A percentile compares a stretch with the other conserved stretches of the same genome.
phyloP scores from a whole-genome alignment of 345 rosid genomes.

The Brassica cretica region DNA sequence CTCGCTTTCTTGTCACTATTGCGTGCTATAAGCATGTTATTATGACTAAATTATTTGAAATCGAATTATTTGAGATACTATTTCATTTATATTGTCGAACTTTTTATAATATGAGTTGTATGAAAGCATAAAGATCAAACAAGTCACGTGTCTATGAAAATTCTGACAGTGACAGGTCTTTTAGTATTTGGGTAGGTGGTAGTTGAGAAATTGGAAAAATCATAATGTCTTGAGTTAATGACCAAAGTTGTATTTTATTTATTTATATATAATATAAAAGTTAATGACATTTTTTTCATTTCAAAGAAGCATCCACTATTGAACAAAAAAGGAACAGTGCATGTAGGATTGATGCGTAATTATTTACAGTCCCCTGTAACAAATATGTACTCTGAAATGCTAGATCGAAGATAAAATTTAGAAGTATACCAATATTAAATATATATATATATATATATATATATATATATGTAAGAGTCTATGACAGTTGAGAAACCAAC shows the following conservation, averaged over 20 bases:
- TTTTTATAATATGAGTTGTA: conserved; percentile 4
- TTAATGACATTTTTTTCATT: not conserved
- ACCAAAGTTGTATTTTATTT: not conserved
- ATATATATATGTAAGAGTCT: not conserved
- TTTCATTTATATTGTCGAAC: not conserved
- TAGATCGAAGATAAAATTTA: not conserved
- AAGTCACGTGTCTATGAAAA: conserved; percentile 33
- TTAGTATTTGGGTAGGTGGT: conserved; percentile 32
- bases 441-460: not conserved
- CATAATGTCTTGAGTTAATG: conserved; percentile 15
- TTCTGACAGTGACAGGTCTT: conserved; percentile 25
- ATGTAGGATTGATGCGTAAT: not conserved
- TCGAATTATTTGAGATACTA: not conserved
- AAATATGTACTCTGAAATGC: not conserved
- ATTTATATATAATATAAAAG: not conserved
- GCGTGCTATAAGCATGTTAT: conserved; percentile 6
- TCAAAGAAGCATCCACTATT: not conserved
- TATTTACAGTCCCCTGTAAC: not conserved
- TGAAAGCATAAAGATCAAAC: conserved; percentile 23
- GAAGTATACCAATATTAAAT: not conserved
- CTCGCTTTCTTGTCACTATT: conserved; percentile 20
- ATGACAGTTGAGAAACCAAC: not conserved
- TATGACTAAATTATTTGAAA: not conserved
- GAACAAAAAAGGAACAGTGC: not conserved
- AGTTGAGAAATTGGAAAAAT: conserved; percentile 22